Conservation (phyloP, 306 rosid genomes). For the Acacia crassicarpa region DNA sequence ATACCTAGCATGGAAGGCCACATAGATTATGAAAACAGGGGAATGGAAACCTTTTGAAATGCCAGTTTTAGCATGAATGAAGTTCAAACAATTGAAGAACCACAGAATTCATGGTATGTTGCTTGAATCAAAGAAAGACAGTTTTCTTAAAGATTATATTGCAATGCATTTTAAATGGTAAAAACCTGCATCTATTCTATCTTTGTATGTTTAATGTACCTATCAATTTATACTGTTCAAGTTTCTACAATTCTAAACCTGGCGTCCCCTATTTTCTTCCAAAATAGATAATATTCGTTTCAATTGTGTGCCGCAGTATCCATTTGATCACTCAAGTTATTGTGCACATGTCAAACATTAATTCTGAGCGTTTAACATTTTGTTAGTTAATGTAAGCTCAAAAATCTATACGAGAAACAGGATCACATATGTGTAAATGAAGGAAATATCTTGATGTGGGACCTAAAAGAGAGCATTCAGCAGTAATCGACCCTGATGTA, state of each 20-base stretch:
- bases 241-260: constrained; percentile 1
- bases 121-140: constrained; percentile 28
- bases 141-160: constrained; percentile 17
- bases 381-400: too few relatives aligned
- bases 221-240: background rate
- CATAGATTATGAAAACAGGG: constrained; percentile 33
- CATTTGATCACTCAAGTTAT: too few relatives aligned
- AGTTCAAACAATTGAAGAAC: constrained; percentile 36
- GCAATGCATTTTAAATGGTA: background rate
- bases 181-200: background rate
- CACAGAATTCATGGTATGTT: constrained; percentile 32
- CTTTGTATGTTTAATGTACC: constrained; percentile 12
- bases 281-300: background rate
- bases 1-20: constrained; percentile 33
- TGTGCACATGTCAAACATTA: too few relatives aligned
- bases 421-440: too few relatives aligned
- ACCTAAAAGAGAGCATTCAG: too few relatives aligned
- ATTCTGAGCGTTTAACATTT: too few relatives aligned
- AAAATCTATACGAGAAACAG: too few relatives aligned
- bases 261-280: background rate
- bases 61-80: constrained; percentile 32
- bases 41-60: constrained; percentile 30
- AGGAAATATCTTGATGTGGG: too few relatives aligned
- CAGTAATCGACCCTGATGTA: too few relatives aligned
- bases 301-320: too few relatives aligned